Evolutionary conservation across 2,329 filamentous ascomycete species (phyloP).

Genomic region (Fusarium sulawesiense): DNA sequence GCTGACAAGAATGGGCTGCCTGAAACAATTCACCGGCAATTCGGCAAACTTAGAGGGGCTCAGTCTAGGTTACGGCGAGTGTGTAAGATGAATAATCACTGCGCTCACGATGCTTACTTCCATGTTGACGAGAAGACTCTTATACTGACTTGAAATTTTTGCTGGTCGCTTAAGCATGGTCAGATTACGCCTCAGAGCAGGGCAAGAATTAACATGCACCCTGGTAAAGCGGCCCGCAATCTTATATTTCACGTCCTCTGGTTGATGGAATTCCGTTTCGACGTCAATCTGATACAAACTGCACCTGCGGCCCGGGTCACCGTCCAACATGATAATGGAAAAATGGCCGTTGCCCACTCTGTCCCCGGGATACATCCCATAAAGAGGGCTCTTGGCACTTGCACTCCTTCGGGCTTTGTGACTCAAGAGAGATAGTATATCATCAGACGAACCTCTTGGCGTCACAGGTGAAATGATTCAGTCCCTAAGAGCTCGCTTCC

Average conservation of each 20-base stretch:
- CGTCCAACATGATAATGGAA: slow-evolving; percentile 30
- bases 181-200: slow-evolving; percentile 26
- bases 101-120: slow-evolving; percentile 4
- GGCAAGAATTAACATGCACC: slow-evolving; percentile 6
- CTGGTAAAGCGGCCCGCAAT: slow-evolving; percentile 39
- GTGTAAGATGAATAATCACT: slow-evolving; percentile 15
- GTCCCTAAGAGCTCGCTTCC: slow-evolving; percentile 32
- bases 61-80: slow-evolving; percentile 10
- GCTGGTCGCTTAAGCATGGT: slow-evolving; percentile 17
- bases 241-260: slow-evolving; percentile 42
- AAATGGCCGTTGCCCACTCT: slow-evolving; percentile 12
- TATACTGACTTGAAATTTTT: background rate
- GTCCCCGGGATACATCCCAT: background rate
- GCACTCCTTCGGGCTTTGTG: slow-evolving; percentile 5
- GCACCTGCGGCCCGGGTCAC: slow-evolving; percentile 14
- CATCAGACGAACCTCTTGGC: slow-evolving; percentile 35
- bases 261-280: slow-evolving; percentile 46
- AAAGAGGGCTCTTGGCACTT: background rate
- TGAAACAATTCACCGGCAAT: slow-evolving; percentile 29
- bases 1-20: slow-evolving; percentile 34
- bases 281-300: slow-evolving; percentile 34
- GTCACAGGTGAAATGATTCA: slow-evolving; percentile 44
- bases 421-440: background rate
- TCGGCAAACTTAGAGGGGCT: slow-evolving; percentile 17
- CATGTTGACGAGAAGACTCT: slow-evolving; percentile 10